Conservation (phyloP, 805 yeast genomes). For the Myxozyma sirexii region DNA sequence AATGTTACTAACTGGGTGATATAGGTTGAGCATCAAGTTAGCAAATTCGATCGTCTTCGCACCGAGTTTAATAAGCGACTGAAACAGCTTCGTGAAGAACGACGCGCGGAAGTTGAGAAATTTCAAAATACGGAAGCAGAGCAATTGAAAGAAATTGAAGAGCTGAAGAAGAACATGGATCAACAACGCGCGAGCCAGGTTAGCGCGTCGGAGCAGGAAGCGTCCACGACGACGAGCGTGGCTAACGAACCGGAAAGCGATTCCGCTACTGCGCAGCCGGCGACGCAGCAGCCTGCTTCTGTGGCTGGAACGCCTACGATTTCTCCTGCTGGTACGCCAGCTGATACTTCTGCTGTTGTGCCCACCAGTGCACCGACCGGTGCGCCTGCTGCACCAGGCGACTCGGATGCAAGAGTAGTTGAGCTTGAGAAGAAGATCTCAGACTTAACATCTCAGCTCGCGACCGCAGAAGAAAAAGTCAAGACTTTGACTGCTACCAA, state of each 20-base stretch:
- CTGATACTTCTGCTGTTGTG: not conserved
- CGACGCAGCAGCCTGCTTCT: constrained; percentile 14
- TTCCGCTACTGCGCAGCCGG: constrained; percentile 11
- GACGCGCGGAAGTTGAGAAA: constrained; percentile 29
- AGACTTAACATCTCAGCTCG: constrained; percentile 34
- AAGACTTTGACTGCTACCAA: constrained; percentile 4
- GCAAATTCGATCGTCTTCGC: constrained; percentile 28
- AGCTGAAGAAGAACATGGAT: constrained; percentile 27
- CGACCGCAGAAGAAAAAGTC: constrained; percentile 18
- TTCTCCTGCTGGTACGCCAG: constrained; percentile 2
- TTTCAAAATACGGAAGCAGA: constrained; percentile 3
- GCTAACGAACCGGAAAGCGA: constrained; percentile 22
- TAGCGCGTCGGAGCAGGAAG: constrained; percentile 22
- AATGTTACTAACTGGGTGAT: constrained; percentile 1
- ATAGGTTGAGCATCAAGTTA: constrained; percentile 21
- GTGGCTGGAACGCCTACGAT: constrained; percentile 1
- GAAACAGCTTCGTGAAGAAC: constrained; percentile 23
- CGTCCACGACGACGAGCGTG: constrained; percentile 25
- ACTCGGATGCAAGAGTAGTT: not conserved
- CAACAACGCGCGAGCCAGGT: constrained; percentile 23
- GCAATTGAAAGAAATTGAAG: constrained; percentile 35
- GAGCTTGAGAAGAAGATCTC: constrained; percentile 45
- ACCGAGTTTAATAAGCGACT: constrained; percentile 39
- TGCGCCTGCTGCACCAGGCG: constrained; percentile 12
- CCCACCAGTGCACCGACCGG: too few species aligned